Conservation (phyloP, 495 filamentous ascomycete genomes). For the Penicillium desertorum region DNA sequence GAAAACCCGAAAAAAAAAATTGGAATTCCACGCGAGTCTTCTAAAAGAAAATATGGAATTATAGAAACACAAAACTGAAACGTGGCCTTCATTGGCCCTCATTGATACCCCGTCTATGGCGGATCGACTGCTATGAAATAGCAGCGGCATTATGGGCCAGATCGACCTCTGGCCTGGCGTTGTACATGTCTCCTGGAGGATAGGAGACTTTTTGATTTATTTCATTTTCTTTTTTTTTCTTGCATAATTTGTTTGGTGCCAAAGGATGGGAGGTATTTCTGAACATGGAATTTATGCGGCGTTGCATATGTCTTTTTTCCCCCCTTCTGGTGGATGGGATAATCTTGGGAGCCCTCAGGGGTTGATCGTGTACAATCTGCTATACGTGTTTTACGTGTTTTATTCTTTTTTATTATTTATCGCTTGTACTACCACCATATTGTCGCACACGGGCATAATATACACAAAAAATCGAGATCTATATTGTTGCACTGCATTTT, state of each 20-base stretch:
- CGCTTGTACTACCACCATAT: conserved; percentile 24
- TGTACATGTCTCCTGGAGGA: conserved; percentile 33
- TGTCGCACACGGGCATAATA: conserved; percentile 24
- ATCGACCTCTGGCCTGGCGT: conserved; percentile 33
- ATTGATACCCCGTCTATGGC: conserved; percentile 32
- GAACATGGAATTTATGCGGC: conserved; percentile 20
- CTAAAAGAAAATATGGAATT: conserved; percentile 9
- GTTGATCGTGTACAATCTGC: conserved; percentile 32
- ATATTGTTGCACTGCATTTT: conserved; percentile 5
- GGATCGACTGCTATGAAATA: conserved; percentile 20
- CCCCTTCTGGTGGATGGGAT: conserved; percentile 15
- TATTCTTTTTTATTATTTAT: conserved; percentile 8
- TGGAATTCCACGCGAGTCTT: conserved; percentile 5
- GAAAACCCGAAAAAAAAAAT: conserved; percentile 15
- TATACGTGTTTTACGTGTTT: conserved; percentile 18
- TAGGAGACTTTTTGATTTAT: conserved; percentile 23
- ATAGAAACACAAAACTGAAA: conserved; percentile 12
- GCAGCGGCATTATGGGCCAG: conserved; percentile 27
- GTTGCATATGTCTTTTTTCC: conserved; percentile 23
- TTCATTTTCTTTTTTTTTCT: conserved; percentile 20
- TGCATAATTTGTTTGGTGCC: conserved; percentile 33
- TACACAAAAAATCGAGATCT: conserved; percentile 18
- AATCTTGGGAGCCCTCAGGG: conserved; percentile 18
- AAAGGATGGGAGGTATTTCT: conserved; percentile 23
- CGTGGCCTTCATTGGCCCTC: conserved; percentile 2